Percentiles rank a stretch among this genome's conserved stretches.
Conservation (phyloP, 1,139 yeast genomes). For the Nadsonia commutata region DNA sequence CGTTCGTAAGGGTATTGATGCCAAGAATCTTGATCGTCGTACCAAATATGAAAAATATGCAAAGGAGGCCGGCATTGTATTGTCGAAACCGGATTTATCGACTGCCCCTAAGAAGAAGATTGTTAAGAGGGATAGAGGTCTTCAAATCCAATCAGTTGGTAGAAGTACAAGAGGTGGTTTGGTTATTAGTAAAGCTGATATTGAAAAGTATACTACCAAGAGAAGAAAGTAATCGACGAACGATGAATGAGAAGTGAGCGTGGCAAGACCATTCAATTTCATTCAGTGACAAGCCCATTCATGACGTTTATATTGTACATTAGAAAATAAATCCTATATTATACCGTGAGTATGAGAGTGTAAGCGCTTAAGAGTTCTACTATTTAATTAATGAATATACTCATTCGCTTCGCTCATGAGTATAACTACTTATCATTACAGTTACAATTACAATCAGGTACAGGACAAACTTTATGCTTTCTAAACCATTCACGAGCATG, state of each 20-base stretch:
- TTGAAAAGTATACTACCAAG: constrained; percentile 1
- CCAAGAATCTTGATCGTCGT: constrained; percentile 38
- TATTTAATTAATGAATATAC: no score
- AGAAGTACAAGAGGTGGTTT: constrained; percentile 33
- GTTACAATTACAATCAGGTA: constrained; percentile 78
- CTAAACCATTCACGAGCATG: constrained; percentile 96
- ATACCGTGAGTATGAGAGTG: no score
- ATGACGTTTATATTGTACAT: no score
- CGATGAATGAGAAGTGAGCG: neutral
- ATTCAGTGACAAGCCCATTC: no score
- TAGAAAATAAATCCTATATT: no score
- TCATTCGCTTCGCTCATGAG: no score
- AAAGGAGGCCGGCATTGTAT: constrained; percentile 71
- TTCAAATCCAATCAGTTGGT: constrained; percentile 67
- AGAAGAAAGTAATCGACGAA: neutral
- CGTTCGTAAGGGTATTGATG: constrained; percentile 71
- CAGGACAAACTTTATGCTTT: constrained; percentile 79
- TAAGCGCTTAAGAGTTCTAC: no score
- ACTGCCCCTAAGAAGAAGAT: constrained; percentile 14
- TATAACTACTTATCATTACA: constrained; percentile 33
- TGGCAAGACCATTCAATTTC: neutral
- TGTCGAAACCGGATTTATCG: constrained; percentile 25
- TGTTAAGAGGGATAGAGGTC: constrained; percentile 52
- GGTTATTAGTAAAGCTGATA: constrained; percentile 4
- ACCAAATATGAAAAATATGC: constrained; percentile 60